Evolutionary conservation across 2,329 filamentous ascomycete genomes (phyloP), one percentile per base, ranked within the genome.

Genomic region (Malbranchea cinnamomea): DNA sequence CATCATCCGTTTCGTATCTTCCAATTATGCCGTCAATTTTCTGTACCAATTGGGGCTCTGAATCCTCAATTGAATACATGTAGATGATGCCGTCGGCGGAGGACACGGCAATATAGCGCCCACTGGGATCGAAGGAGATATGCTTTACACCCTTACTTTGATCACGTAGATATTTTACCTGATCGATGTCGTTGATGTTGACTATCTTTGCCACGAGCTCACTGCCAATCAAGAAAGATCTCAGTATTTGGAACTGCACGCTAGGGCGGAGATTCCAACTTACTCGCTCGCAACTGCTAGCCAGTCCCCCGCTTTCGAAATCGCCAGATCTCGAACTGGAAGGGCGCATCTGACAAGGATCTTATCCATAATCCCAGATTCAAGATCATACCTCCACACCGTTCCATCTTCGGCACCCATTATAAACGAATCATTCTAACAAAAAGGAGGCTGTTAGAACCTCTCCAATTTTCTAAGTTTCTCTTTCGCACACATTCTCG

Each of bases 221-320:
- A 52, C 70, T 74, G 4, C 7, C 21, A 37, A 18, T 18, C 53
- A 23, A n/a, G n/a, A n/a, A n/a, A n/a, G n/a, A n/a, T n/a, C n/a
- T n/a, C n/a, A n/a, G n/a, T n/a, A 29, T n/a, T n/a, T n/a, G n/a
- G n/a, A 17, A 19, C 4, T 8, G 7, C 4, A 19, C 9, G 20
- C 4, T n/a, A n/a, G n/a, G n/a, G n/a, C n/a, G n/a, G n/a, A n/a
- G n/a, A 17, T 28, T n/a, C n/a, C 8, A 26, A 59, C 69, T 41
- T 53, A 74, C 71, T 95, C 91, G 63, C 85, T 94, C n/a, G 85
- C 84, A 15, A 95, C 83, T 17, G 89, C 89, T 40, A 78, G 81
- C 85, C 84, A 95, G 45, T 80, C 70, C 0, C 71, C 68, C 49
- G 95, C 80, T 2, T 73, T 69, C 2, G 83, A 85, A 9, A 98